Base-by-base conservation (phyloP, 768 basidiomycete genomes). In the Phallus indusiatus region DNA sequence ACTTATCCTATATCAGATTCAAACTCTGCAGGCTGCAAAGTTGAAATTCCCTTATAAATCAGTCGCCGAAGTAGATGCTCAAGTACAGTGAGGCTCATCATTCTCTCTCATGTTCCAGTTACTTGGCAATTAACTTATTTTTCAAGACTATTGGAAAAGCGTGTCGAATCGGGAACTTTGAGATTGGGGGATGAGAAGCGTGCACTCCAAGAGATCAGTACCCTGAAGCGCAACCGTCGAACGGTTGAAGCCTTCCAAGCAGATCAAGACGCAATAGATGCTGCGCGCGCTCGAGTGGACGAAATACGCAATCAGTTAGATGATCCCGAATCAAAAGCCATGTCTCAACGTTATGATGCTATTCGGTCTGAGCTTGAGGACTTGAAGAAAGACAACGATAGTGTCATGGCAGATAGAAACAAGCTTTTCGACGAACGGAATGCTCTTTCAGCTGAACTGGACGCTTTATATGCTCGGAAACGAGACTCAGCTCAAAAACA, bases 101-200 rank as follows among this genome's bases (percentile, higher is more conserved):
- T 59, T 33, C 53, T 61, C 53, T 61, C 47, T 61, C 62, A 59
- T 34, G 51, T 56, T 22, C 59, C 3, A 35, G 42, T 50, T 18
- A 48, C 48, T 53, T 18, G 47, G 24, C 49, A 36, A 52, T 24
- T n/a, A 33, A 47, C 18, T 17, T 54, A 36, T 60, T 46, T 7
- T 7, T 18, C 18, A 66, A 94, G 92, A 65, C 77, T 85, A 61
- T 76, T 96, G 61, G 90, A 98, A 53, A 86, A 82, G 67, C 89
- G 93, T 69, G 85, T 99, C 55, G 95, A 98, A 68, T 90, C 90
- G 5, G 95, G 95, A 22, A 82, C 66, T 60, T 79, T 99, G 80
- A 96, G 91, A 69, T 79, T 98, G 60, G 93, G 85, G 24, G 94
- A 96, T 59, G 96, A 99, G 73, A 97, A 96, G 74, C 86, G 92